Base-by-base conservation (phyloP, 495 filamentous ascomycete species). In the Endocarpon pusillum region DNA sequence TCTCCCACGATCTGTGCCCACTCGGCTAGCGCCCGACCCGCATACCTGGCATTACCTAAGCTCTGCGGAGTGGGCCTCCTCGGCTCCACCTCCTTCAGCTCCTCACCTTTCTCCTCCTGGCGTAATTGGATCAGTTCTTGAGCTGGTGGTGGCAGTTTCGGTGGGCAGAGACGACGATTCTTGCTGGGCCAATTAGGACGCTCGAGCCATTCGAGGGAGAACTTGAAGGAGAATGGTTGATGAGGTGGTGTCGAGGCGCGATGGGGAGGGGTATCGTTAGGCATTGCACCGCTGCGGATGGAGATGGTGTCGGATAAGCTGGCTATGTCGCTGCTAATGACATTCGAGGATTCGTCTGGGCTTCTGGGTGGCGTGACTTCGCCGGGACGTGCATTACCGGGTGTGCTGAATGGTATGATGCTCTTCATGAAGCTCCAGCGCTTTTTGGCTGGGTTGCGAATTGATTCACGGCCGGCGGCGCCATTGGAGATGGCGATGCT, bases 1-100 rank as follows among this genome's bases (percentile, higher is more conserved):
- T 97, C 89, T 17, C 66, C 64, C 5, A 94, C 75, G 22, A 94
- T 69, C 15, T 81, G 55, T 10, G 72, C 61, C 89, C 89, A 97
- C 53, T 97, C 89, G 1, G 87, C 85, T 33, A 97, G 64, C 1
- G 89, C 84, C 29, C 87, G 71, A 2, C 89, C 89, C 4, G 73
- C 63, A 53, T 97, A 96, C 41, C 75, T 81, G 37, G 66, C 71
- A 18, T 60, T 53, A 21, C 49, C 58, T 14, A 31, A 14, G 19
- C 19, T 4, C n/a, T n/a, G n/a, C n/a, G n/a, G n/a, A n/a, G n/a
- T n/a, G 7, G 28, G 28, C 12, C 12, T 5, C 5, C 5, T 7
- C 5, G 28, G 28, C 28, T 7, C 5, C 12, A 31, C 28, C 28
- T 31, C 4, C 5, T 14, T 14, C 14, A 17, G 4, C 7, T 7